Evolutionary conservation across 208 protist species (phyloP).

Genomic region (Herpetomonas samuelpessoai): DNA sequence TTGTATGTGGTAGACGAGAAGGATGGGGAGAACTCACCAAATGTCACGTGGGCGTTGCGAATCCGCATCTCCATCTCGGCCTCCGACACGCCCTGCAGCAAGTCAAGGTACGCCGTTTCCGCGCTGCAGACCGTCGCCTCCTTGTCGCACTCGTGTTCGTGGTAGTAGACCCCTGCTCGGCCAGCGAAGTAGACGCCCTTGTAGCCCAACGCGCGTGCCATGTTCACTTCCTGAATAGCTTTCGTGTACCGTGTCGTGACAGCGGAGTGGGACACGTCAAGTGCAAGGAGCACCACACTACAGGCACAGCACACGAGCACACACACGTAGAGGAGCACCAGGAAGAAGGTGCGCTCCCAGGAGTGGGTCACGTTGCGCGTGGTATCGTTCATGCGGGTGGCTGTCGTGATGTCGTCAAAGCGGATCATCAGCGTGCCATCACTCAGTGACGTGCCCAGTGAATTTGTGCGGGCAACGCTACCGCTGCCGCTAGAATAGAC

Average conservation of each 20-base stretch:
- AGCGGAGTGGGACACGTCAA: not conserved
- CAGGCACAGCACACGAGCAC: not conserved
- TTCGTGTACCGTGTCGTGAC: not conserved
- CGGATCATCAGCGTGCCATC: not conserved
- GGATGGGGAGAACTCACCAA: not conserved
- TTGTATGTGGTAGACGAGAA: slow-evolving; percentile 3
- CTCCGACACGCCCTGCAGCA: slow-evolving; percentile 9
- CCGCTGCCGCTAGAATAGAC: not conserved
- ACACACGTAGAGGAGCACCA: slow-evolving; percentile 7
- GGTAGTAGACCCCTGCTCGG: not conserved
- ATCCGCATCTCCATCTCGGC: slow-evolving; percentile 11
- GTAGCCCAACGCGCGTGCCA: not conserved
- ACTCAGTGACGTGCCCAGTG: not conserved
- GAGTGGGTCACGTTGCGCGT: not conserved
- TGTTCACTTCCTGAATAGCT: slow-evolving; percentile 5
- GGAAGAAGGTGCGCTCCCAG: slow-evolving; percentile 10
- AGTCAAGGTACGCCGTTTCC: slow-evolving; percentile 3
- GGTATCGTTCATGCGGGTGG: not conserved
- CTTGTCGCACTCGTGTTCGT: slow-evolving; percentile 1
- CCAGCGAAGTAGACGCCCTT: not conserved
- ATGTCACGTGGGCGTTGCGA: slow-evolving; percentile 2
- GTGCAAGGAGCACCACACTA: slow-evolving; percentile 3
- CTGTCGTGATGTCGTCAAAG: slow-evolving; percentile 3
- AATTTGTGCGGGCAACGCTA: not conserved
- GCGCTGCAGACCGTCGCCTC: not conserved